Percentiles rank a stretch among this genome's conserved stretches.
These are phyloP conservation scores for Wallemia hederae DNA, from an alignment of 1,284 basidiomycete species.

Conservation along the genomic window DNA sequence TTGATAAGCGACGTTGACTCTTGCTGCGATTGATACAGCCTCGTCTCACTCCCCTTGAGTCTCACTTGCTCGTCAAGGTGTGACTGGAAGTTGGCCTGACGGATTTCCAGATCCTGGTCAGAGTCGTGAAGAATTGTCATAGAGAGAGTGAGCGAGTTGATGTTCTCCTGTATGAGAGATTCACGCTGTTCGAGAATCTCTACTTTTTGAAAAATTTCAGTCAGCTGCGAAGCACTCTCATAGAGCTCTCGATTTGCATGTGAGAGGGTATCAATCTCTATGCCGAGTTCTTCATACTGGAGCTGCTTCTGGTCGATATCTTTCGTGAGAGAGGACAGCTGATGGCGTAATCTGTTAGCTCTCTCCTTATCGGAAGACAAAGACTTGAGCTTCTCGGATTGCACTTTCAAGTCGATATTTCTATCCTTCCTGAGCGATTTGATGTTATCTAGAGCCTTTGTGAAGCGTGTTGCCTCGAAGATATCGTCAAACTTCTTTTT, in stretches of 20 bases:
- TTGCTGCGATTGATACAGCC: slow-evolving; percentile 12
- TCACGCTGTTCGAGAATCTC: slow-evolving; percentile 37
- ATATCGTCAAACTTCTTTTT: slow-evolving; percentile 99
- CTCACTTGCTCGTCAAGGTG: slow-evolving; percentile 31
- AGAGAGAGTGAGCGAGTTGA: slow-evolving; percentile 25
- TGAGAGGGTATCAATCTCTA: slow-evolving; percentile 33
- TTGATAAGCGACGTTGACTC: slow-evolving; percentile 10
- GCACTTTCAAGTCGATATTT: slow-evolving; percentile 63
- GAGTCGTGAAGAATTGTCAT: slow-evolving; percentile 39
- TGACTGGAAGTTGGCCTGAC: slow-evolving; percentile 39
- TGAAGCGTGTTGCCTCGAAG: slow-evolving; percentile 94
- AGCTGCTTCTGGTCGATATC: slow-evolving; percentile 40
- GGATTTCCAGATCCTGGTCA: slow-evolving; percentile 40
- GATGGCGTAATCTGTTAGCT: slow-evolving; percentile 40
- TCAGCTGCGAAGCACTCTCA: slow-evolving; percentile 53
- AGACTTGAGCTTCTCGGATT: slow-evolving; percentile 57
- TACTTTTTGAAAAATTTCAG: slow-evolving; percentile 45
- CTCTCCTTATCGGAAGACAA: slow-evolving; percentile 59
- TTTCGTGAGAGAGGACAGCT: slow-evolving; percentile 33
- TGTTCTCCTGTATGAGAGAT: slow-evolving; percentile 31
- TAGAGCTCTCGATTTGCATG: slow-evolving; percentile 52
- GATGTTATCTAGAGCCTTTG: slow-evolving; percentile 85
- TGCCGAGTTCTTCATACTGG: slow-evolving; percentile 40
- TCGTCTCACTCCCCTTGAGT: slow-evolving; percentile 26
- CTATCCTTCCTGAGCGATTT: slow-evolving; percentile 70